Base-by-base conservation (phyloP, 2,329 filamentous ascomycete species). In the Mariannaea sp. region DNA sequence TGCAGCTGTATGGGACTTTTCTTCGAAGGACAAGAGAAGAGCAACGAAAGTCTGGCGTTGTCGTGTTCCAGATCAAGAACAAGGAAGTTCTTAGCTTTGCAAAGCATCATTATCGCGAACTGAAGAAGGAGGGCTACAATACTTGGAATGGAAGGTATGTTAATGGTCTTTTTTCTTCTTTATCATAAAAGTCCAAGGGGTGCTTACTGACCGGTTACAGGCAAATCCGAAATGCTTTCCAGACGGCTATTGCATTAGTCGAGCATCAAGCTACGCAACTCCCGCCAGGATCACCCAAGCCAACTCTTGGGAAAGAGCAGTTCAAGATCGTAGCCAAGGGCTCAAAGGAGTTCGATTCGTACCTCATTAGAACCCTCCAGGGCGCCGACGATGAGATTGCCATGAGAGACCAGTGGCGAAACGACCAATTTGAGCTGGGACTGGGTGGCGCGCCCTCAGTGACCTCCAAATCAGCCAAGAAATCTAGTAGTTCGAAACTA, bases 211-310 rank as follows among this genome's bases (percentile, higher is more conserved):
- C 19, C 13, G 9, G 17, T n/a, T 4, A 30, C 32, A 56, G 63
- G n/a, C 62, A 65, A 56, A 65, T 64, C 10, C 60, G 62, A 4
- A 65, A 65, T 24, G 60, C 62, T 1, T 65, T 60, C 22, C 63
- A 61, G n/a, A 65, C 60, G 1, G 55, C 62, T 10, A 57, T 62
- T 3, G 60, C 62, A 3, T 49, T 65, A 2, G 55, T 48, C 2
- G 51, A 63, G 38, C 40, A 61, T 17, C 38, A 55, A 13, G 29
- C 17, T 14, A 36, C 40, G 10, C 19, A 20, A 3, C 32, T 35
- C 8, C 3, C 16, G 3, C 7, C 42, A 14, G 45, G 19, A 10
- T 39, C 49, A 5, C 49, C 49, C 2, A 53, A 30, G 14, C 49
- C 49, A 13, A 24, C 8, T 3, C 42, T 57, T 7, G 51, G 51